Base-by-base conservation (phyloP, 2,329 filamentous ascomycete genomes). In the Talaromyces amestolkiae region DNA sequence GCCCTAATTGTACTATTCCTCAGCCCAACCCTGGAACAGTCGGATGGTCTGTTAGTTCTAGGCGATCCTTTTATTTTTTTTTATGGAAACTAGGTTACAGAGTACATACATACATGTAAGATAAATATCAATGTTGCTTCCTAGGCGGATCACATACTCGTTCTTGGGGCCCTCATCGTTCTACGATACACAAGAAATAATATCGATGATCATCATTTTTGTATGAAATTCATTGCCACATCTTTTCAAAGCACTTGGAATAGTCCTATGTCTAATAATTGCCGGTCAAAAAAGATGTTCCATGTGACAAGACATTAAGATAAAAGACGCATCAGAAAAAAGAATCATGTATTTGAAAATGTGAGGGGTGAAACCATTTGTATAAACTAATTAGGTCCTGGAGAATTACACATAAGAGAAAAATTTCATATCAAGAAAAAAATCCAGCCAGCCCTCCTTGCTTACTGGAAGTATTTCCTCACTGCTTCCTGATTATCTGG, bases 401-500 rank as follows among this genome's bases (percentile, higher is more conserved):
- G 59, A 33, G 41, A 59, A 37, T 54, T 43, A 56, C 61, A 41
- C 51, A 47, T 58, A 64, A 31, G 31, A 47, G 39, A 63, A 9
- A 39, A 41, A 64, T 22, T 59, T 58, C 39, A 64, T 58, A 41
- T 27, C 31, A 56, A 37, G 17, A 54, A 37, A 22, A 7, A 56
- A 22, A 56, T 4, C 33, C 31, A 56, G 33, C 11, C 7, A 56
- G 11, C 53, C 51, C 10, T 19, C 49, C 24, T 27, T 17, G 37
- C 22, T 45, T 59, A 92, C 74, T 85, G 84, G 80, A 97, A 96
- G 81, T 90, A 92, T 69, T 86, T 87, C 77, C 90, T 88, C 67
- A 96, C 91, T 11, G 86, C 89, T 74, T 89, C 86, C 79, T 97
- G 93, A 67, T 91, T 89, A 71, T 96, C 91, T 1, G 89, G 88